Percentiles rank a stretch among this genome's conserved stretches.
These are phyloP conservation scores for Pelargonium citronellum DNA, from an alignment of 441 rosid genomes.

Conservation along the genomic window DNA sequence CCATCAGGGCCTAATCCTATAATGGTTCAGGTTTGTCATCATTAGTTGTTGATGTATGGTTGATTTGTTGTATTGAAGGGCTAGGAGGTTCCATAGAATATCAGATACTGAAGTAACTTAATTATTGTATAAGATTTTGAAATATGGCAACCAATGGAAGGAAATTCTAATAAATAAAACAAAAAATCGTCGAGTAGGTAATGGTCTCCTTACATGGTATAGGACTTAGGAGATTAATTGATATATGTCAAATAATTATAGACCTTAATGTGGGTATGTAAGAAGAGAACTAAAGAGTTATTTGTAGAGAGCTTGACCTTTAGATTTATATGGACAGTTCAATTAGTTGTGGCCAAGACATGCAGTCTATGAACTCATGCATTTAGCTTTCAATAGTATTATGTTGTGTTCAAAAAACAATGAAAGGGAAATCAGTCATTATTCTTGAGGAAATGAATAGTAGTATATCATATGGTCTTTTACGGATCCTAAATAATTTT, in stretches of 20 bases:
- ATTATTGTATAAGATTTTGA: not conserved
- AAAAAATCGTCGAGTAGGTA: not conserved
- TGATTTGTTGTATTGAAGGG: not conserved
- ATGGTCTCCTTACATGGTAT: not conserved
- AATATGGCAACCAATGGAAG: not conserved
- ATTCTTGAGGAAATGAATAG: too few relatives aligned
- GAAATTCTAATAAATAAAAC: not conserved
- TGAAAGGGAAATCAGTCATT: not conserved
- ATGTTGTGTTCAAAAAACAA: not conserved
- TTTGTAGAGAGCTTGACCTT: not conserved
- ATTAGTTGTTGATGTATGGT: not conserved
- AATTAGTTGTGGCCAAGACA: not conserved
- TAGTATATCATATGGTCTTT: too few relatives aligned
- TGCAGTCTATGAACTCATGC: not conserved
- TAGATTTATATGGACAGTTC: not conserved
- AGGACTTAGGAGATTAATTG: not conserved
- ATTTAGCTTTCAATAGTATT: not conserved
- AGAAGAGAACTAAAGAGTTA: not conserved
- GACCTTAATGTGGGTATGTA: not conserved
- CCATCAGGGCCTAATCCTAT: slow-evolving; percentile 68
- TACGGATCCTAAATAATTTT: not conserved
- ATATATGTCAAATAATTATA: not conserved
- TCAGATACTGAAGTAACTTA: not conserved
- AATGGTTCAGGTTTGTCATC: slow-evolving; percentile 72
- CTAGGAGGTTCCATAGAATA: not conserved